phyloP scores from a whole-genome alignment of 1,139 yeast species.

The Debaryomyces robertsiae region DNA sequence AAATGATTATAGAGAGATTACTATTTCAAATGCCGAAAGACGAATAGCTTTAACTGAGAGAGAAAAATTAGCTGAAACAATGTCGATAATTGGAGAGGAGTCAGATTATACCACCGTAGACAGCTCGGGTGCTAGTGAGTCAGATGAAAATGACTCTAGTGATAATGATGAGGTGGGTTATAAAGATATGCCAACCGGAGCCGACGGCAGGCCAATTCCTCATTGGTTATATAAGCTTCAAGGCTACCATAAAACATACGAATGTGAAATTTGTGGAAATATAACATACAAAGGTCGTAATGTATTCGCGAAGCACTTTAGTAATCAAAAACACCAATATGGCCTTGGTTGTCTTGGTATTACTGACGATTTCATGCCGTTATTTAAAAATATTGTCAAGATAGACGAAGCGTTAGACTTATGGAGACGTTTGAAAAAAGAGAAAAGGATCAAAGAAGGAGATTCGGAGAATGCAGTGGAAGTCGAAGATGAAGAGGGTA shows the following conservation, averaged over 20 bases:
- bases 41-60: conserved; percentile 71
- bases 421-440: conserved; percentile 50
- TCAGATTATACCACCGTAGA: conserved; percentile 36
- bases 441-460: conserved; percentile 39
- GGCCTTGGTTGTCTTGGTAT: conserved; percentile 82
- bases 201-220: conserved; percentile 92
- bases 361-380: conserved; percentile 32
- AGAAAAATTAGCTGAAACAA: conserved; percentile 60
- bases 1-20: conserved; percentile 41
- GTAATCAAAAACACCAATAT: conserved; percentile 64
- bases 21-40: conserved; percentile 68
- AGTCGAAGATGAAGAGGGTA: conserved; percentile 90
- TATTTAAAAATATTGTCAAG: conserved; percentile 65
- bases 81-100: conserved; percentile 34
- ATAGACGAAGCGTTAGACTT: conserved; percentile 70
- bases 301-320: conserved; percentile 74
- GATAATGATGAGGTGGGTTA: conserved; percentile 26
- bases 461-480: conserved; percentile 64
- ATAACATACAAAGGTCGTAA: conserved; percentile 71
- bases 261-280: conserved; percentile 90
- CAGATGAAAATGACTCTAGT: conserved; percentile 23
- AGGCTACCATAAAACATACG: conserved; percentile 73
- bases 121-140: conserved; percentile 37
- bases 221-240: conserved; percentile 89
- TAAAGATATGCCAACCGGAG: conserved; percentile 73